Evolutionary conservation across 148 eudicot genomes (phyloP).

Genomic region (Dianthus caryophyllus): DNA sequence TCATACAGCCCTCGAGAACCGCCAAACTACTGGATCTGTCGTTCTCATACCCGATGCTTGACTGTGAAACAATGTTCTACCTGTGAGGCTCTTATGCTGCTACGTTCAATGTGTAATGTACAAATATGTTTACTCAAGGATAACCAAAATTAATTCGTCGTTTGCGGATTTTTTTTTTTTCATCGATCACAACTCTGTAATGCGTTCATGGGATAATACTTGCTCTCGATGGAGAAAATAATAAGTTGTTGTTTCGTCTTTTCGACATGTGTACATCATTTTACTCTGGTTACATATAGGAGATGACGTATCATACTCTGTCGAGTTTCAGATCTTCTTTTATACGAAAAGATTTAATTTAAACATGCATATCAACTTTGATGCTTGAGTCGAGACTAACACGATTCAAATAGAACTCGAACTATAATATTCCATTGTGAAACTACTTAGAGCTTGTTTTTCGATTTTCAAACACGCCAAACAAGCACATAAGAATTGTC

Average conservation of each 20-base stretch:
- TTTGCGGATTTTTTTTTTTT: too few relatives aligned
- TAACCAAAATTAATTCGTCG: too few relatives aligned
- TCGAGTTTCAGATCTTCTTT: neutral
- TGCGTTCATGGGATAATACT: neutral
- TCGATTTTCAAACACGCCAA: neutral
- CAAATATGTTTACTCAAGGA: too few relatives aligned
- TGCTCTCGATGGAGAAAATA: neutral
- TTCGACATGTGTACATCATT: neutral
- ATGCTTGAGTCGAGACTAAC: too few relatives aligned
- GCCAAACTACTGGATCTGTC: slow-evolving; percentile 68
- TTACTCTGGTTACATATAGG: too few relatives aligned
- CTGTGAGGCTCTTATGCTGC: neutral
- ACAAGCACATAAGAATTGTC: slow-evolving; percentile 1
- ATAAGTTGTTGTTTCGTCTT: neutral
- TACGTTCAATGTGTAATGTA: neutral
- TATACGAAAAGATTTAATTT: neutral
- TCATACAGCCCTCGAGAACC: slow-evolving; percentile 69
- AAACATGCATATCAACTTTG: too few relatives aligned
- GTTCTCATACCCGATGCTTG: slow-evolving; percentile 68
- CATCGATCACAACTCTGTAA: neutral
- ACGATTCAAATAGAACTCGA: too few relatives aligned
- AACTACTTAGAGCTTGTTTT: too few relatives aligned
- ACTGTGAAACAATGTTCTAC: neutral
- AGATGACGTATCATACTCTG: too few relatives aligned
- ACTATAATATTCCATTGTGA: too few relatives aligned